phyloP scores from a whole-genome alignment of 2,329 filamentous ascomycete genomes.

The Chaetomium sp. region DNA sequence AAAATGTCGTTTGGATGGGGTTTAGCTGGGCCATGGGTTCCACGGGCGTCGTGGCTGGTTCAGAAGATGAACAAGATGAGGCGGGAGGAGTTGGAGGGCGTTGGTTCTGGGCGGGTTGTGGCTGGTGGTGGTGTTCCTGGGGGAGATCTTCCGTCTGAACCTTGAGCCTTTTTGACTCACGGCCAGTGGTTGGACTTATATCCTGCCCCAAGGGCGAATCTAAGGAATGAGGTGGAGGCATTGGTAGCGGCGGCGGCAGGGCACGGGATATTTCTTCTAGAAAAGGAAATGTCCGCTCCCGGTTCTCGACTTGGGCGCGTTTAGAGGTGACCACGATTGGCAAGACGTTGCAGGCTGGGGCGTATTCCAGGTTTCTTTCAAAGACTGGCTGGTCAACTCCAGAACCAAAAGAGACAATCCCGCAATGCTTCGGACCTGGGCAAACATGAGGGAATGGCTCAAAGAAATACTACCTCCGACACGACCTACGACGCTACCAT shows the following conservation, averaged over 20 bases:
- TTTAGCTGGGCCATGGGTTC: conserved; percentile 8
- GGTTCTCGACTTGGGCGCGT: conserved; percentile 6
- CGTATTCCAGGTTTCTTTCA: background rate
- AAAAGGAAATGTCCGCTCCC: background rate
- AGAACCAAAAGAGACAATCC: background rate
- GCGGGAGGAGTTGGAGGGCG: background rate
- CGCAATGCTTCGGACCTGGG: background rate
- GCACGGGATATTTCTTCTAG: background rate
- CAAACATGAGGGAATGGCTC: background rate
- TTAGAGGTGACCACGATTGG: background rate
- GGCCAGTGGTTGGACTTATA: conserved; percentile 1
- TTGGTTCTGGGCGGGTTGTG: background rate
- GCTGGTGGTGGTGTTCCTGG: background rate
- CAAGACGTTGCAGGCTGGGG: conserved; percentile 1
- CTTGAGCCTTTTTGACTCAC: background rate
- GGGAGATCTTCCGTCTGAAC: background rate
- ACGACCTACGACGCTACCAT: no score
- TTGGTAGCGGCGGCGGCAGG: background rate
- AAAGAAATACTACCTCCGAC: background rate
- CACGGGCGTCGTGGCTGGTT: conserved; percentile 2
- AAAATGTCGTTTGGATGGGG: conserved; percentile 1
- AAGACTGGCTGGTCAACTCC: background rate
- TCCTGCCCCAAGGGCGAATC: background rate
- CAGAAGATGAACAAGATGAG: background rate
- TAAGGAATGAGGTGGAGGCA: background rate